These are phyloP conservation scores for Quercus alba DNA, from an alignment of 306 rosid genomes.

Conservation along the genomic window DNA sequence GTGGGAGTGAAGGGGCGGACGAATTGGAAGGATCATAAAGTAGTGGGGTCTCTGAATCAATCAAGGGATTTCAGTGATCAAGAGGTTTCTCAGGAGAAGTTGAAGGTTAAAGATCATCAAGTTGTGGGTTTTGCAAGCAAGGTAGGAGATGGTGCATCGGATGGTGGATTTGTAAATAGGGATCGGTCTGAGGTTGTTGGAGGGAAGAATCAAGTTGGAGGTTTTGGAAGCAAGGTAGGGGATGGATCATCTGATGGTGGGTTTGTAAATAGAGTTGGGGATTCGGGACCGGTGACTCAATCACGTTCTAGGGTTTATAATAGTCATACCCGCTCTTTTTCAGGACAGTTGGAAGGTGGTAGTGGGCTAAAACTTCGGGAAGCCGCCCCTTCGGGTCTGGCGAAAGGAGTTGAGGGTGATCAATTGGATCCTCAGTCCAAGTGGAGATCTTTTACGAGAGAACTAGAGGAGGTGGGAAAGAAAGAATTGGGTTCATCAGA, in stretches of 20 bases:
- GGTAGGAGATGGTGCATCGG: constrained; percentile 37
- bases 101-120: constrained; percentile 37
- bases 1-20: constrained; percentile 18
- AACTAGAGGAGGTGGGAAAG: constrained; percentile 28
- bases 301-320: constrained; percentile 51
- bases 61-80: constrained; percentile 38
- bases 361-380: constrained; percentile 51
- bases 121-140: constrained; percentile 24
- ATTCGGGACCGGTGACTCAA: constrained; percentile 39
- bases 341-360: constrained; percentile 72
- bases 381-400: constrained; percentile 30
- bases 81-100: constrained; percentile 41
- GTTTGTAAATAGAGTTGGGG: constrained; percentile 37
- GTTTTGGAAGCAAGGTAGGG: constrained; percentile 29
- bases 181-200: constrained; percentile 32
- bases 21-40: constrained; percentile 39
- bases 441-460: constrained; percentile 42
- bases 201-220: constrained; percentile 26
- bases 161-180: constrained; percentile 33
- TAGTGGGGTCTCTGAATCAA: constrained; percentile 26
- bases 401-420: constrained; percentile 35
- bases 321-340: constrained; percentile 64
- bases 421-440: constrained; percentile 46
- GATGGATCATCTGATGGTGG: constrained; percentile 38
- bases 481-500: constrained; percentile 28